Base-by-base conservation (phyloP, 140 eudicot species). In the Flaveria floridana region DNA sequence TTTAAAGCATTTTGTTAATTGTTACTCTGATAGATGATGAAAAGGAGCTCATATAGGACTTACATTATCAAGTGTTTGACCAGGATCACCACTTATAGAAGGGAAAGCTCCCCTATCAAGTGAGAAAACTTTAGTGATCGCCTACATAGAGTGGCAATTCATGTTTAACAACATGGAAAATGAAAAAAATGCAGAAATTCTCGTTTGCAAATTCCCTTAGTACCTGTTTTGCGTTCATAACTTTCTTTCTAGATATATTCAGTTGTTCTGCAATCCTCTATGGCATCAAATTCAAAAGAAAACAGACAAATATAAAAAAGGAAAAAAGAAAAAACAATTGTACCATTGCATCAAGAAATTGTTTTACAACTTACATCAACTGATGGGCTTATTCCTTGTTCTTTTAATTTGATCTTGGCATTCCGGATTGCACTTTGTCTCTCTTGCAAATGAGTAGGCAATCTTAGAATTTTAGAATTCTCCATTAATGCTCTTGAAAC, bases 401-500 rank as follows among this genome's bases (percentile, higher is more conserved):
- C 88, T 75, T 87, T 80, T 72, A 93, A 86, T 73, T 81, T 89
- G 72, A 56, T 66, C 82, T 93, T 93, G 42, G 93, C 96, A 86
- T 77, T 85, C 19, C 93, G 87, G 59, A 93, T 93, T 72, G 87
- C 74, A 77, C 82, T 72, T 6, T 89, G 89, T 79, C 98, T 86
- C 83, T 89, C 98, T n/a, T 89, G 95, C 74, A 93, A 76, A 81
- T 93, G 86, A 48, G 89, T 84, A 0, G 98, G 98, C 82, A 92
- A 84, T 78, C 95, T 86, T 75, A 87, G 66, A 65, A 90, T 86
- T 84, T 91, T 84, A 65, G 96, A 87, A 52, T 85, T 89, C 42
- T 87, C 95, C 78, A 86, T 88, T 62, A 87, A 34, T 46, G 96
- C 88, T 78, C 87, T 87, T 50, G 93, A 87, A 75, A 93, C 96